Conservation (phyloP, 352 stramenopile genomes). For the Aphanomyces stellatus region DNA sequence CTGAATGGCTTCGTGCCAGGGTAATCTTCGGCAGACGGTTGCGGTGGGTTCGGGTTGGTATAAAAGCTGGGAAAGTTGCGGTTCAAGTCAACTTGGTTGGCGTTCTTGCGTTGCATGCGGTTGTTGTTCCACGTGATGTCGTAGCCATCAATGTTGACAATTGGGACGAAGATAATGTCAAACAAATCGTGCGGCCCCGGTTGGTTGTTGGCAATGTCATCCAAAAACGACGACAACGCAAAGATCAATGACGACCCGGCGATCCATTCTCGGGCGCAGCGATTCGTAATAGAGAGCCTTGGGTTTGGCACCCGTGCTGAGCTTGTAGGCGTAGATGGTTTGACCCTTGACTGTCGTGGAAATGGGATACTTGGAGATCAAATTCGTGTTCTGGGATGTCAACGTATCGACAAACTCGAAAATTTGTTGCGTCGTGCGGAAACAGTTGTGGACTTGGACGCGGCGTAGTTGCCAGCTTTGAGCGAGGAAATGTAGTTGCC, state of each 20-base stretch:
- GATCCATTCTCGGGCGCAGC: conserved; percentile 29
- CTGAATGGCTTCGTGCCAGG: conserved; percentile 47
- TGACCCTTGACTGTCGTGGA: conserved; percentile 25
- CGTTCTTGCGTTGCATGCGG: conserved; percentile 30
- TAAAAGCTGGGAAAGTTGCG: conserved; percentile 58
- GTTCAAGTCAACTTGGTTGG: conserved; percentile 62
- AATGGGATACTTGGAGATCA: conserved; percentile 29
- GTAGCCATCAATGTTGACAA: conserved; percentile 30
- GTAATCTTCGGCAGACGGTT: conserved; percentile 43
- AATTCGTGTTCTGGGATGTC: not conserved
- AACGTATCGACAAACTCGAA: conserved; percentile 28
- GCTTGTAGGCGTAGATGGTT: conserved; percentile 28
- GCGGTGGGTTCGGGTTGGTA: conserved; percentile 37
- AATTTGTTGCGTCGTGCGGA: conserved; percentile 22
- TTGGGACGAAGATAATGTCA: conserved; percentile 28
- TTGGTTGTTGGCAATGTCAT: conserved; percentile 25
- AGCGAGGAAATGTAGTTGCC: conserved; percentile 1
- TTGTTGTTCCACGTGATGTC: conserved; percentile 21
- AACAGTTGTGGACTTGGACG: conserved; percentile 28
- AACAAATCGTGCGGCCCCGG: conserved; percentile 20
- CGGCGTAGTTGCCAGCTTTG: conserved; percentile 20
- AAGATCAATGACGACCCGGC: conserved; percentile 25
- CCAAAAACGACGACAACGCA: conserved; percentile 25
- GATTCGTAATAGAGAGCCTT: conserved; percentile 24
- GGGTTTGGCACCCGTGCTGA: conserved; percentile 9